These are phyloP conservation scores for Botrytis aclada DNA, from an alignment of 2,329 filamentous ascomycete genomes.

Conservation along the genomic window DNA sequence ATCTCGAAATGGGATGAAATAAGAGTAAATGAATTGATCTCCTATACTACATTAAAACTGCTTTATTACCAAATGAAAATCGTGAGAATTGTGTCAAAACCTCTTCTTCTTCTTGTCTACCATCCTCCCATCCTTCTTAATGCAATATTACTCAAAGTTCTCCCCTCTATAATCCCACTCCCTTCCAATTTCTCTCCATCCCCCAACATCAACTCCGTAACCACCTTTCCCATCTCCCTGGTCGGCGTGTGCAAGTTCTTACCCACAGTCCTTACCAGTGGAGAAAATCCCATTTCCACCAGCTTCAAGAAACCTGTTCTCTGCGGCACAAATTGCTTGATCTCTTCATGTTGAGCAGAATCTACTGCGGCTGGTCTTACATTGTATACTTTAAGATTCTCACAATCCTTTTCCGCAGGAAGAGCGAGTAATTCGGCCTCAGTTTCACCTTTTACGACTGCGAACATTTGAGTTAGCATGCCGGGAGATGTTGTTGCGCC, in stretches of 20 bases:
- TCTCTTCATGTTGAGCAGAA: conserved; percentile 41
- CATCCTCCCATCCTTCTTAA: conserved; percentile 41
- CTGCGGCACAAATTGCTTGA: conserved; percentile 39
- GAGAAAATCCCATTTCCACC: conserved; percentile 23
- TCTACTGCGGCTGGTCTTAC: conserved; percentile 62
- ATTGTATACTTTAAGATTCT: conserved; percentile 52
- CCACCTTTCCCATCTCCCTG: conserved; percentile 45
- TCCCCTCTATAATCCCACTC: conserved; percentile 38
- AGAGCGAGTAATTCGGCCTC: conserved; percentile 59
- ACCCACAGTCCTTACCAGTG: conserved; percentile 35
- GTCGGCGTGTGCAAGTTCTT: conserved; percentile 44
- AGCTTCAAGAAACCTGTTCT: conserved; percentile 31
- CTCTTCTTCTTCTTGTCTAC: neutral
- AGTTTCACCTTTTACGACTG: conserved; percentile 63
- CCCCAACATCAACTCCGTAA: conserved; percentile 49
- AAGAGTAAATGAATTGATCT: neutral
- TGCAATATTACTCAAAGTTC: conserved; percentile 40
- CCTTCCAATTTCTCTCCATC: conserved; percentile 43
- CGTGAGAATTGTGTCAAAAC: neutral
- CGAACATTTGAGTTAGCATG: conserved; percentile 55
- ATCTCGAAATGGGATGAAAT: neutral
- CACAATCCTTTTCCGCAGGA: conserved; percentile 38
- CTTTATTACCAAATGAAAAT: neutral
- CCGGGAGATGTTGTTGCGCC: conserved; percentile 55
- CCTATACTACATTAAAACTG: neutral